Conservation (phyloP, 257 asterid genomes). For the Leptodermis oblonga region DNA sequence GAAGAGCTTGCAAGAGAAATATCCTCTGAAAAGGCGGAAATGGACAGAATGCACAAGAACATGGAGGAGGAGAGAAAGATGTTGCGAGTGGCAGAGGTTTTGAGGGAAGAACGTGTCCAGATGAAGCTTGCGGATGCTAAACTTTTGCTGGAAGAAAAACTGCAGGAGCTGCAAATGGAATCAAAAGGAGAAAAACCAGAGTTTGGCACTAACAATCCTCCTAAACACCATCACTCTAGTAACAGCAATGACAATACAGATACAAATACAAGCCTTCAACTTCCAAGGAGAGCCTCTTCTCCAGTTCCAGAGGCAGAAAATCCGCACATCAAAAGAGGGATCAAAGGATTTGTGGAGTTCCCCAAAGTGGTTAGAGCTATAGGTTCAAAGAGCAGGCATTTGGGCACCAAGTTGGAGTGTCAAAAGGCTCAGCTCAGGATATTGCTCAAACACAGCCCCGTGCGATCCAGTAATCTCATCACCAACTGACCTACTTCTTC, state of each 20-base stretch:
- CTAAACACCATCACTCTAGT: neutral
- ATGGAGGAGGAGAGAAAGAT: constrained; percentile 73
- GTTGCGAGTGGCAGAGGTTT: constrained; percentile 72
- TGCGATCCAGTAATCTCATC: constrained; percentile 38
- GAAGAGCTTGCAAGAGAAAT: constrained; percentile 48
- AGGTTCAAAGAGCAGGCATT: constrained; percentile 62
- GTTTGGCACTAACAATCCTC: neutral
- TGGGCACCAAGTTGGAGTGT: constrained; percentile 64
- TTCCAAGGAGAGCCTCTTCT: constrained; percentile 28
- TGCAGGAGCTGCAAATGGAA: constrained; percentile 33
- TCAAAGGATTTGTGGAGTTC: constrained; percentile 85
- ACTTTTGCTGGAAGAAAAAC: constrained; percentile 52
- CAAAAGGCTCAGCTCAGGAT: constrained; percentile 78
- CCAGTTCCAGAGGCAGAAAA: constrained; percentile 58
- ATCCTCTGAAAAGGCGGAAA: constrained; percentile 33
- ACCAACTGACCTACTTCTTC: constrained; percentile 7
- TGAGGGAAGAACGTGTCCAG: constrained; percentile 82
- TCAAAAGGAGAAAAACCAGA: constrained; percentile 4
- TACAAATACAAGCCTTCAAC: neutral
- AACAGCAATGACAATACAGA: constrained; percentile 4
- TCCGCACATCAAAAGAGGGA: constrained; percentile 82
- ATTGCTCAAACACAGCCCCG: constrained; percentile 49
- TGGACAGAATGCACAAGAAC: constrained; percentile 42
- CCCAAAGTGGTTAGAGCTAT: constrained; percentile 70
- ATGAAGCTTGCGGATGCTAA: constrained; percentile 80